A percentile compares a stretch with the other conserved stretches of the same genome.
Conservation (phyloP, 1,284 basidiomycete species). For the Meira nashicola region DNA sequence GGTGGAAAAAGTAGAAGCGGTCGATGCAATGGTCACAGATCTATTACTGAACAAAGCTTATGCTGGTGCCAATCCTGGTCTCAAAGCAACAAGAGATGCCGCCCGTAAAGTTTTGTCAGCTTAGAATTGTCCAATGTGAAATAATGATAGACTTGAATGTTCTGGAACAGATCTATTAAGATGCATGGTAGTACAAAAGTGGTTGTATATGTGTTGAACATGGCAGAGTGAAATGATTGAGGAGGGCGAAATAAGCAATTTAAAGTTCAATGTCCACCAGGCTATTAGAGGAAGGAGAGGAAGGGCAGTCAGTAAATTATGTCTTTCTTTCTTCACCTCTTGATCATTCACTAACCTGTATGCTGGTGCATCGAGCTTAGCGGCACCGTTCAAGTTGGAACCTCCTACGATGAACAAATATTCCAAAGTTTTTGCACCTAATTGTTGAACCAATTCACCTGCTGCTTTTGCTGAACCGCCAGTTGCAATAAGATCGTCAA, state of each 20-base stretch:
- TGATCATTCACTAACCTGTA: constrained; percentile 36
- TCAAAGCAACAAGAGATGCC: constrained; percentile 4
- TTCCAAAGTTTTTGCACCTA: constrained; percentile 78
- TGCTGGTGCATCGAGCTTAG: constrained; percentile 79
- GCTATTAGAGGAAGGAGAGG: no score
- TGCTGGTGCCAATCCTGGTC: background rate
- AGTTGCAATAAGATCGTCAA: constrained; percentile 96
- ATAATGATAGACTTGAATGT: no score
- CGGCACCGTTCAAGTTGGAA: constrained; percentile 71
- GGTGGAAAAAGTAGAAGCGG: constrained; percentile 11
- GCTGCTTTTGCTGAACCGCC: constrained; percentile 92
- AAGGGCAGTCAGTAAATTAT: no score
- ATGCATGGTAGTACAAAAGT: no score
- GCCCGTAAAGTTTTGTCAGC: constrained; percentile 5
- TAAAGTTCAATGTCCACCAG: no score
- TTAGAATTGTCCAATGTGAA: no score
- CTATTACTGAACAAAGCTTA: constrained; percentile 15
- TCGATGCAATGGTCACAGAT: constrained; percentile 13
- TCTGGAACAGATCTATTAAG: no score
- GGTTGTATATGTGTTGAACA: no score
- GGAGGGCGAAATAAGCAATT: no score
- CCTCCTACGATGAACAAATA: constrained; percentile 93
- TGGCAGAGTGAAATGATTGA: no score
- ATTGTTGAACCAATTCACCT: constrained; percentile 77
- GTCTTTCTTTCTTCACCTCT: no score